These are phyloP conservation scores for Hirsutella minnesotensis DNA, from an alignment of 2,329 filamentous ascomycete genomes.

Conservation along the genomic window DNA sequence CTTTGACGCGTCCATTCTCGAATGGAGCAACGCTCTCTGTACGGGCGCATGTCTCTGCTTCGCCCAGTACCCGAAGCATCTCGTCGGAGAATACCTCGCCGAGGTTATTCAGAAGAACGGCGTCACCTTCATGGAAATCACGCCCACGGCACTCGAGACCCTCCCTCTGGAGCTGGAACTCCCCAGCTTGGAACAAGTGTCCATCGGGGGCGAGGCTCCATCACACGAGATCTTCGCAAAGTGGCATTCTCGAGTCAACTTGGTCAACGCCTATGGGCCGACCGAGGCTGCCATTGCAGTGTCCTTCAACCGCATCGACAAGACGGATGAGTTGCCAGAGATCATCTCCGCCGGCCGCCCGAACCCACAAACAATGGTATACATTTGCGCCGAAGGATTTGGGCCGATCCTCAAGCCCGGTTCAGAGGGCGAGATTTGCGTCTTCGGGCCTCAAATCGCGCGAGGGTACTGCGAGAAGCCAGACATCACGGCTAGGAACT, in stretches of 20 bases:
- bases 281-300: slow-evolving; percentile 4
- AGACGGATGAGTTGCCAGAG: slow-evolving; percentile 1
- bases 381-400: slow-evolving; percentile 3
- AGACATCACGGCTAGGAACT: slow-evolving; percentile 3
- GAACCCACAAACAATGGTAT: background rate
- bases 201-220: slow-evolving; percentile 3
- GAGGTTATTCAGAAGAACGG: slow-evolving; percentile 4
- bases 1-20: slow-evolving; percentile 4
- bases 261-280: slow-evolving; percentile 4
- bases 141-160: slow-evolving; percentile 2
- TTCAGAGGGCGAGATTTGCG: slow-evolving; percentile 4
- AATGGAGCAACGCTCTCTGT: slow-evolving; percentile 3
- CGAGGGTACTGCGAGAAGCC: slow-evolving; percentile 4
- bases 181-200: background rate
- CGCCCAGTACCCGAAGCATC: slow-evolving; percentile 2
- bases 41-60: slow-evolving; percentile 4
- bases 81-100: slow-evolving; percentile 4
- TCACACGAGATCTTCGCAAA: slow-evolving; percentile 3
- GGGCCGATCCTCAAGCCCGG: background rate
- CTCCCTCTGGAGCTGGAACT: slow-evolving; percentile 1
- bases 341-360: slow-evolving; percentile 1
- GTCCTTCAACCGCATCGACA: slow-evolving; percentile 4
- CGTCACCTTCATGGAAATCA: slow-evolving; percentile 3
- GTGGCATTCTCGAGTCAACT: slow-evolving; percentile 4
- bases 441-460: slow-evolving; percentile 4